Conservation (phyloP, 495 filamentous ascomycete species). For the Cenococcum geophilum region DNA sequence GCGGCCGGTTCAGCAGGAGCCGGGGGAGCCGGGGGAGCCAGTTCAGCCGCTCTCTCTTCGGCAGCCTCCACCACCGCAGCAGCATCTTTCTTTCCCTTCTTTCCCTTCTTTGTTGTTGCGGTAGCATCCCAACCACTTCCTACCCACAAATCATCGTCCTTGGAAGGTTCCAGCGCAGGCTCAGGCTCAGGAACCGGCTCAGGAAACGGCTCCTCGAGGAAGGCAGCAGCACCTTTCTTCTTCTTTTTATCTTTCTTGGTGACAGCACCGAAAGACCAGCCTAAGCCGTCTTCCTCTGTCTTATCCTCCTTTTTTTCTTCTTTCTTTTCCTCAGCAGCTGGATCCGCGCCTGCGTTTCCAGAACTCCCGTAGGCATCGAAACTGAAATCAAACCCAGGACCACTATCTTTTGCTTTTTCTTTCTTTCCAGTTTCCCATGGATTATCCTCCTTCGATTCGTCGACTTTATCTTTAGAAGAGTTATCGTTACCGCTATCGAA, state of each 20-base stretch:
- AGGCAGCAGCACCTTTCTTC: conserved; percentile 29
- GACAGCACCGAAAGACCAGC: background rate
- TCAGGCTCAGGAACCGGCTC: conserved; percentile 30
- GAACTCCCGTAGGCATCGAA: conserved; percentile 17
- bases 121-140: background rate
- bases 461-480: conserved; percentile 8
- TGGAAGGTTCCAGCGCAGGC: conserved; percentile 31
- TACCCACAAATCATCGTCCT: background rate
- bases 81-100: conserved; percentile 5
- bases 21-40: background rate
- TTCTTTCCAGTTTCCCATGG: conserved; percentile 27
- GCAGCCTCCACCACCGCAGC: background rate
- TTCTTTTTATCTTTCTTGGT: conserved; percentile 7
- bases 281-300: background rate
- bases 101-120: conserved; percentile 1
- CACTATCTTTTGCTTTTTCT: conserved; percentile 19
- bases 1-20: background rate
- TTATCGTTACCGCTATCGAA: conserved; percentile 14
- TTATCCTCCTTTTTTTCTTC: conserved; percentile 13
- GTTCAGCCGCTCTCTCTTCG: background rate
- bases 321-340: conserved; percentile 21
- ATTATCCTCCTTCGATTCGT: conserved; percentile 22
- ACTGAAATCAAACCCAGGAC: conserved; percentile 24
- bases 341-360: conserved; percentile 4
- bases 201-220: background rate